Conservation (phyloP, 441 rosid species). For the Cnidoscolus chayamansa region DNA sequence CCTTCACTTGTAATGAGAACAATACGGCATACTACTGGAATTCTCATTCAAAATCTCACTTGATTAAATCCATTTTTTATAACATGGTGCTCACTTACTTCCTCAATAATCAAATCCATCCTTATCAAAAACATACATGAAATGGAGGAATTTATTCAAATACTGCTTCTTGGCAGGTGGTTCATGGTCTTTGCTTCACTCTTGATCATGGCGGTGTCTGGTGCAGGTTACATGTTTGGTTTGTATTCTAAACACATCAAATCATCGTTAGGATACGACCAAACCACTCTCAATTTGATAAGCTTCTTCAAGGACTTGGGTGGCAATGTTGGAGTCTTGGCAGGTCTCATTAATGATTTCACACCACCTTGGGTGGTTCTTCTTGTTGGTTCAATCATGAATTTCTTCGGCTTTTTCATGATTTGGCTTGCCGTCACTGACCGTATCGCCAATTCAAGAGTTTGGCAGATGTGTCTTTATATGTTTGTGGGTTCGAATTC, state of each 20-base stretch:
- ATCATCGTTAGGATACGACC: constrained; percentile 50
- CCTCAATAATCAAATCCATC: too few species aligned
- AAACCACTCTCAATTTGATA: constrained; percentile 54
- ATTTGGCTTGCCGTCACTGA: constrained; percentile 53
- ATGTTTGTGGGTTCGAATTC: constrained; percentile 58
- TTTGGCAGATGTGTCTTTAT: constrained; percentile 65
- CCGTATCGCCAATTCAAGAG: constrained; percentile 38
- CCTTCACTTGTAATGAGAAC: too few species aligned
- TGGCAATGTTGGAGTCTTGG: constrained; percentile 52
- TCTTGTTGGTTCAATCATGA: constrained; percentile 45
- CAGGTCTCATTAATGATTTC: constrained; percentile 54
- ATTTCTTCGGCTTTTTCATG: constrained; percentile 59
- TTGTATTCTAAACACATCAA: constrained; percentile 50
- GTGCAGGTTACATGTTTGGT: constrained; percentile 67
- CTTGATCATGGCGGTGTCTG: constrained; percentile 54
- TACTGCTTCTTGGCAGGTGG: constrained; percentile 48
- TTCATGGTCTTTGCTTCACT: constrained; percentile 57
- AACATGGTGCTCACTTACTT: too few species aligned
- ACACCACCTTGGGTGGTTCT: constrained; percentile 53
- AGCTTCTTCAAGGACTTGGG: constrained; percentile 71
- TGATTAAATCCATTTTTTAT: too few species aligned
- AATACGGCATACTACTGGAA: too few species aligned
- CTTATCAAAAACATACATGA: not conserved
- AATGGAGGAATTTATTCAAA: constrained; percentile 34
- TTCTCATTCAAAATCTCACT: too few species aligned